Conservation (phyloP, 371 early-diverging fungal genomes). For the Apophysomyces trapeziformis region DNA sequence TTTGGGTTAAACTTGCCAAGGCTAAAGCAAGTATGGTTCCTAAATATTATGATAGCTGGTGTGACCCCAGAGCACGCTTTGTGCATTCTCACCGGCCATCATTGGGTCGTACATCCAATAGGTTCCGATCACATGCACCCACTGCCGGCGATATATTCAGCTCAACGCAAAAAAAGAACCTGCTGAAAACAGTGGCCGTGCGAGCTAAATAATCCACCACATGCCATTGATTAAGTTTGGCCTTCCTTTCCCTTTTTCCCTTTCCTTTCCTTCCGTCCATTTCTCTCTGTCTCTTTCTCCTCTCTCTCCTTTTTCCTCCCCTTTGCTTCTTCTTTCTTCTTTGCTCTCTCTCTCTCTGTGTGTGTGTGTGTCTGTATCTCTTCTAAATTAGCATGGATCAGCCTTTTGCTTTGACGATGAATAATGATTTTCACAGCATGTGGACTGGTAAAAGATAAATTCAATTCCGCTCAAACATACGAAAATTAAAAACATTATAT, state of each 20-base stretch:
- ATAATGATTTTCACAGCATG: conserved; percentile 10
- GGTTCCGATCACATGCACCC: conserved; percentile 10
- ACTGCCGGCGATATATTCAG: neutral
- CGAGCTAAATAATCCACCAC: conserved; percentile 5
- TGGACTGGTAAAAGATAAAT: neutral
- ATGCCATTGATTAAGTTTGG: conserved; percentile 10
- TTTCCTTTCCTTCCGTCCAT: neutral
- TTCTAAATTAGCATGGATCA: neutral
- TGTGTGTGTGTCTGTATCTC: too few relatives aligned
- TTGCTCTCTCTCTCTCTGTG: too few relatives aligned
- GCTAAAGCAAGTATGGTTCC: neutral
- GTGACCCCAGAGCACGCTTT: conserved; percentile 10
- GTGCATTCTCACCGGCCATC: neutral
- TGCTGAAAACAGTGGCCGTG: conserved; percentile 11
- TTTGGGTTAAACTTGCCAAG: too few relatives aligned
- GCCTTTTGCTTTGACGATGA: conserved; percentile 4
- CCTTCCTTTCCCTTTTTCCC: neutral
- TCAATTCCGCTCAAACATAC: too few relatives aligned
- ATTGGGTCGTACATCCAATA: conserved; percentile 7
- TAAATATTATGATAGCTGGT: conserved; percentile 5
- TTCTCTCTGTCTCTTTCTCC: neutral
- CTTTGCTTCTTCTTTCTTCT: neutral
- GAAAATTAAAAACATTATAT: neutral
- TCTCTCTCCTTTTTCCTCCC: neutral
- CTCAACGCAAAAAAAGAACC: neutral